Evolutionary conservation across 768 basidiomycete species (phyloP).

Genomic region (Lactifluus piperatus): DNA sequence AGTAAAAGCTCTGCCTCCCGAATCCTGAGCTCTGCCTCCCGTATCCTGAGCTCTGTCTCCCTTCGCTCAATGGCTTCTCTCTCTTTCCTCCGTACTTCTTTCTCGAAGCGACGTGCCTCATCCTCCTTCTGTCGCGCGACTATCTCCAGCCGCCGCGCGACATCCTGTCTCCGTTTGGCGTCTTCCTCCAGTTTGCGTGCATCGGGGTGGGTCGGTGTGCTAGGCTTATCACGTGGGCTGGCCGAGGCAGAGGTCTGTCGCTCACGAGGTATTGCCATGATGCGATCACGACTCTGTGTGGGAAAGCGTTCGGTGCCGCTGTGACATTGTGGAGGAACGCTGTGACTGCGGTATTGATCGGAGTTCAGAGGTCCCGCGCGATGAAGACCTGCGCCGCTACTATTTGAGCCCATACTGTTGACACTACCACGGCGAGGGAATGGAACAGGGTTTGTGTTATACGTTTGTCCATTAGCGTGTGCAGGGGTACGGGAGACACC

Average conservation of each 20-base stretch:
- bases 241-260: conserved; percentile 17
- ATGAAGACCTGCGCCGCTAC: conserved; percentile 20
- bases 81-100: no score
- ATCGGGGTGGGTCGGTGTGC: conserved; percentile 6
- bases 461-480: conserved; percentile 31
- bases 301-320: background rate
- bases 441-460: conserved; percentile 29
- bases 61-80: no score
- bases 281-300: conserved; percentile 19
- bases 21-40: no score
- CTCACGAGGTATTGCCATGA: conserved; percentile 2
- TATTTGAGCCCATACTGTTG: conserved; percentile 12
- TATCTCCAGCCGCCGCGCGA: no score
- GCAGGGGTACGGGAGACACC: conserved; percentile 15
- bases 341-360: conserved; percentile 8
- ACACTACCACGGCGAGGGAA: conserved; percentile 26
- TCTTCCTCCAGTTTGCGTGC: no score
- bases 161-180: no score
- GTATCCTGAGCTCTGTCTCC: no score
- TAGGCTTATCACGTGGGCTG: conserved; percentile 15
- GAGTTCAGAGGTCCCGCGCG: conserved; percentile 10
- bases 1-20: conserved; percentile 3
- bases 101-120: no score
- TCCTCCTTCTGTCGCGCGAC: no score
- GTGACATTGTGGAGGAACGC: no score